Percentiles rank a stretch among this genome's conserved stretches.
These are phyloP conservation scores for Rhodomyrtus psidioides DNA, from an alignment of 441 rosid genomes.

Conservation along the genomic window DNA sequence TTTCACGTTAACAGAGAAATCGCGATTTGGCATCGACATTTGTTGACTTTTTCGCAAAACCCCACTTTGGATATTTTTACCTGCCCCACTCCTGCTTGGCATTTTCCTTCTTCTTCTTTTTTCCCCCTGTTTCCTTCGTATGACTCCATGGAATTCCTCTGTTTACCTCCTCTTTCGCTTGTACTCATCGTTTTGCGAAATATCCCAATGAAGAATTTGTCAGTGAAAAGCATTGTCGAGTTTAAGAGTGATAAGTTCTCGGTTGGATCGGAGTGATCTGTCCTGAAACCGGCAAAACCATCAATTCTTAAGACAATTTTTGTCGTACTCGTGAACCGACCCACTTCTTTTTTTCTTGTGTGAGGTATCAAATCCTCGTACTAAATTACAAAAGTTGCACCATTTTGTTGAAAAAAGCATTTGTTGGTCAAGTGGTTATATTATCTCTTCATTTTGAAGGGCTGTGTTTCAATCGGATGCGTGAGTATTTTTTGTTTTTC, in stretches of 20 bases:
- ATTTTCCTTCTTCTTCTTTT: not conserved
- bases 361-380: not conserved
- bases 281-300: fast-evolving
- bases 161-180: not conserved
- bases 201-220: not conserved
- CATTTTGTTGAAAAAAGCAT: not conserved
- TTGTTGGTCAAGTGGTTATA: too few relatives aligned
- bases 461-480: not conserved
- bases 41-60: not conserved
- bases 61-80: not conserved
- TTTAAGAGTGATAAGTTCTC: not conserved
- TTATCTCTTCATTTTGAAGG: too few relatives aligned
- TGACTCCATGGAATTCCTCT: not conserved
- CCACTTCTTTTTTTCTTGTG: not conserved
- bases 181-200: not conserved
- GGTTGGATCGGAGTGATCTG: not conserved
- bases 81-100: not conserved
- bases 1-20: not conserved
- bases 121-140: not conserved
- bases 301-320: fast-evolving
- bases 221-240: not conserved
- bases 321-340: fast-evolving
- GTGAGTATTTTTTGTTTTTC: not conserved
- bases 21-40: not conserved
- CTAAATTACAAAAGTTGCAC: not conserved